These are phyloP conservation scores for Aureobasidium lini DNA, from an alignment of 2,329 filamentous ascomycete species.

Conservation along the genomic window DNA sequence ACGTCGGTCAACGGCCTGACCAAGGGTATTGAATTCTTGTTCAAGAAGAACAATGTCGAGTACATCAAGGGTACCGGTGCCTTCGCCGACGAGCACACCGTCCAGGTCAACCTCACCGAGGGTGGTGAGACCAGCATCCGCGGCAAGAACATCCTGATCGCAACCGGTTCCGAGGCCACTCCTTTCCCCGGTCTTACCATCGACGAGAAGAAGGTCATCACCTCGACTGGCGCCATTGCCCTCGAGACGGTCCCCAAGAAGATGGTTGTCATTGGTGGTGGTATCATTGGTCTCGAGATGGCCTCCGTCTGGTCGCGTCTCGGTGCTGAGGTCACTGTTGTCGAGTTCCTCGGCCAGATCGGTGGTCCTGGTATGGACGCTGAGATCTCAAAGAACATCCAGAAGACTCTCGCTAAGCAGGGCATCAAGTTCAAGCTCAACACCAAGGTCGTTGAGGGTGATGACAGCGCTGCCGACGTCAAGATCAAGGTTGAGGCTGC, in stretches of 20 bases:
- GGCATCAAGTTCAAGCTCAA: slow-evolving; percentile 97
- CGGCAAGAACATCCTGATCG: slow-evolving; percentile 97
- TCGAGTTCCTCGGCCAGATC: slow-evolving; percentile 93
- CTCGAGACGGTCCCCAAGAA: slow-evolving; percentile 88
- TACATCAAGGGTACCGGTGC: slow-evolving; percentile 91
- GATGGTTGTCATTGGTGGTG: slow-evolving; percentile 94
- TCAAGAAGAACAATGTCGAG: slow-evolving; percentile 99
- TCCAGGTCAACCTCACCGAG: slow-evolving; percentile 84
- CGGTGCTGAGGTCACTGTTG: slow-evolving; percentile 89
- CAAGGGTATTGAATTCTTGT: slow-evolving; percentile 94
- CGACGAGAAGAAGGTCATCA: slow-evolving; percentile 95
- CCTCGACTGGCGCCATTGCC: slow-evolving; percentile 88
- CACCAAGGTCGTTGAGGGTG: slow-evolving; percentile 87
- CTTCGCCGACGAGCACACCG: slow-evolving; percentile 81
- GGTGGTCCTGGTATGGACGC: slow-evolving; percentile 95
- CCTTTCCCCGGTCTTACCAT: slow-evolving; percentile 94
- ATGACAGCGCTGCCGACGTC: slow-evolving; percentile 68
- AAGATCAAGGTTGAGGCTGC: slow-evolving; percentile 82
- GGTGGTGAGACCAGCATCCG: slow-evolving; percentile 81
- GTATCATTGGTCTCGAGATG: slow-evolving; percentile 99
- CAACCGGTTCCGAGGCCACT: slow-evolving; percentile 89
- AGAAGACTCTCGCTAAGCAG: slow-evolving; percentile 93
- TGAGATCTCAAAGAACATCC: slow-evolving; percentile 82
- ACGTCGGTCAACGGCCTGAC: slow-evolving; percentile 80
- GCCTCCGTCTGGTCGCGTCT: slow-evolving; percentile 92